Percentiles rank a stretch among this genome's conserved stretches.
These are phyloP conservation scores for Ramaria rubella DNA, from an alignment of 768 basidiomycete genomes.

Conservation along the genomic window DNA sequence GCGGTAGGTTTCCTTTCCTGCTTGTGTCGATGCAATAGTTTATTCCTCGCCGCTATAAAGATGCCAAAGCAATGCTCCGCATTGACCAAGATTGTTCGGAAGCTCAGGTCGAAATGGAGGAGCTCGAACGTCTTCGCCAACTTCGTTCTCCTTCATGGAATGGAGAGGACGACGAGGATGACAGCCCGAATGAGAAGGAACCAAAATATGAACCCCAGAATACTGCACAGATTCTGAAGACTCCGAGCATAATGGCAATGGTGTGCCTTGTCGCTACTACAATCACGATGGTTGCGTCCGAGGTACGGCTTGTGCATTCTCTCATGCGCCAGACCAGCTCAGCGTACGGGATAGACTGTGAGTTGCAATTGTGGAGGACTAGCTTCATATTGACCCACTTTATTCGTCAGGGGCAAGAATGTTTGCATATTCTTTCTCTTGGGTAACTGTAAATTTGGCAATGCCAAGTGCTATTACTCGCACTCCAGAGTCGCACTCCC, in stretches of 20 bases:
- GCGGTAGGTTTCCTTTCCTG: neutral
- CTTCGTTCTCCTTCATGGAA: neutral
- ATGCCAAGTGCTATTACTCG: constrained; percentile 2
- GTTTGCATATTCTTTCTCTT: neutral
- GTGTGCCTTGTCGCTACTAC: constrained; percentile 19
- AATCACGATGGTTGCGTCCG: constrained; percentile 19
- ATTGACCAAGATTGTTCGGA: neutral
- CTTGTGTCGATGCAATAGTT: neutral
- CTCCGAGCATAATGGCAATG: constrained; percentile 12
- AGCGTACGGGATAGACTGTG: constrained; percentile 15
- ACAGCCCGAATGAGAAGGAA: neutral
- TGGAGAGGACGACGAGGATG: neutral
- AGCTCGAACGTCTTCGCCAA: neutral
- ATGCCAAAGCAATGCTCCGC: neutral
- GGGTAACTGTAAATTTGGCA: neutral
- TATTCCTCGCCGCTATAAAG: neutral
- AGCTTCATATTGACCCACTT: neutral
- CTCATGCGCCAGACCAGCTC: constrained; percentile 17
- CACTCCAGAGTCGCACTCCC: neutral
- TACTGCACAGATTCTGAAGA: constrained; percentile 16
- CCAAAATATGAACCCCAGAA: neutral
- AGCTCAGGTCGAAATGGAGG: neutral
- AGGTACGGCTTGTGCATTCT: constrained; percentile 15
- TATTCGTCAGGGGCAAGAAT: neutral
- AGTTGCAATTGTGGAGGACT: neutral